Conservation (phyloP, 2,329 filamentous ascomycete genomes). For the Aspergillus viridinutans region DNA sequence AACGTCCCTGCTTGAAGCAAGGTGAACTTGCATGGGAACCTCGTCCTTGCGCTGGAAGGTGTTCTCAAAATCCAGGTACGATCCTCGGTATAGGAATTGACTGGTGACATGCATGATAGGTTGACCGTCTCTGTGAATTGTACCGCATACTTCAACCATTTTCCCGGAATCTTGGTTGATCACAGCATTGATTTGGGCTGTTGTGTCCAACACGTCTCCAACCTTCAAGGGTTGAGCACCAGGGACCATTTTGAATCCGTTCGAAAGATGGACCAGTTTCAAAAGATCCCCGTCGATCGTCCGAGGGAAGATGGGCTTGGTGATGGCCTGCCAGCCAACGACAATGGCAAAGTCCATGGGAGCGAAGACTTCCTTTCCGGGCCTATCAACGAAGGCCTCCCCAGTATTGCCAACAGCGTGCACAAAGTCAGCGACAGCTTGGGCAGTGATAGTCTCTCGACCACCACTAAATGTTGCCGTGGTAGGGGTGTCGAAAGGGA, state of each 20-base stretch:
- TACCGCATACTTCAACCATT: conserved; percentile 99
- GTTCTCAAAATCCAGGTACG: conserved; percentile 91
- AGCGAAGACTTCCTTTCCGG: conserved; percentile 87
- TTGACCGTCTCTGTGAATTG: conserved; percentile 76
- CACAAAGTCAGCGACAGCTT: conserved; percentile 98
- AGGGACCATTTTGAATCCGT: conserved; percentile 96
- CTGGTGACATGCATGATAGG: conserved; percentile 98
- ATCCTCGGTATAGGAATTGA: conserved; percentile 93
- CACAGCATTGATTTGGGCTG: conserved; percentile 92
- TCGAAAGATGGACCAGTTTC: conserved; percentile 94
- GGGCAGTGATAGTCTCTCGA: conserved; percentile 76
- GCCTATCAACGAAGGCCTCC: conserved; percentile 93
- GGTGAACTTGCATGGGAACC: conserved; percentile 87
- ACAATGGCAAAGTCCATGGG: conserved; percentile 99
- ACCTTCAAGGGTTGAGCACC: conserved; percentile 94
- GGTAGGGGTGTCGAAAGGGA: conserved; percentile 79
- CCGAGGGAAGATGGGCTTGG: conserved; percentile 96
- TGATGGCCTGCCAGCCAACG: conserved; percentile 98
- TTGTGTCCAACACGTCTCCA: conserved; percentile 87
- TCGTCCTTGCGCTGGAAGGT: conserved; percentile 98
- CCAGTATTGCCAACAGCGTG: conserved; percentile 97
- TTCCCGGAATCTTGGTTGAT: conserved; percentile 98
- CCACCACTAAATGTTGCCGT: conserved; percentile 89
- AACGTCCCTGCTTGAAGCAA: conserved; percentile 83
- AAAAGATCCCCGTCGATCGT: conserved; percentile 93